A percentile compares a stretch with the other conserved stretches of the same genome.
Conservation (phyloP, 441 rosid species). For the Flueggea neowawraea region DNA sequence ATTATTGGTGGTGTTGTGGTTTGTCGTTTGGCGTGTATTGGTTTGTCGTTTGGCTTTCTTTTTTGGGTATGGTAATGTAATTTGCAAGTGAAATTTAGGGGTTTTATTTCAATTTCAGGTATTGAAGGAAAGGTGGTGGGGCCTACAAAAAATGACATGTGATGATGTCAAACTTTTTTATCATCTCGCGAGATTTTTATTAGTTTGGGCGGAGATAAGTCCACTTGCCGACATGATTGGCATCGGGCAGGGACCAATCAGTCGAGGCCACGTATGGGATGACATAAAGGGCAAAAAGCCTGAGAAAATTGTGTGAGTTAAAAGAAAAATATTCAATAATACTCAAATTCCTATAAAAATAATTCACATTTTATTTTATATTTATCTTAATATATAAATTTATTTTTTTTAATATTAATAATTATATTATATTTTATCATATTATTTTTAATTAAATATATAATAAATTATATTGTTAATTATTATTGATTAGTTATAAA, state of each 20-base stretch:
- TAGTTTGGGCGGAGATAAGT: conserved; percentile 2
- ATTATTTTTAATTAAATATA: too few species aligned
- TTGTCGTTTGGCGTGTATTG: neutral
- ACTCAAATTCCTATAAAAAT: too few species aligned
- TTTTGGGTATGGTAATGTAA: conserved; percentile 29
- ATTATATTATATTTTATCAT: too few species aligned
- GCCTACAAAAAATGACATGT: conserved; percentile 13
- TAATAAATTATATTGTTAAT: too few species aligned
- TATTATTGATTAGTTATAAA: too few species aligned
- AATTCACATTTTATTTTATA: too few species aligned
- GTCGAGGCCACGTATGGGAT: conserved; percentile 18
- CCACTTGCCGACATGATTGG: conserved; percentile 11
- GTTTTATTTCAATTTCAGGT: conserved; percentile 13
- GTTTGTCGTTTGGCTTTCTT: neutral
- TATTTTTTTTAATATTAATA: too few species aligned
- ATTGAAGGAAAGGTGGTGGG: too few species aligned
- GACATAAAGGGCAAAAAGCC: conserved; percentile 6
- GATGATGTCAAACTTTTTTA: neutral
- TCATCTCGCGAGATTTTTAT: conserved; percentile 15
- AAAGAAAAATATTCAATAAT: too few species aligned
- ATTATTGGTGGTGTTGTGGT: conserved; percentile 8
- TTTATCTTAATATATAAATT: too few species aligned
- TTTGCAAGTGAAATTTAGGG: conserved; percentile 5
- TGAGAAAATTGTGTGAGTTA: too few species aligned
- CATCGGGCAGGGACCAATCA: conserved; percentile 4